Conservation (phyloP, 441 rosid genomes). For the Melastoma candidum region DNA sequence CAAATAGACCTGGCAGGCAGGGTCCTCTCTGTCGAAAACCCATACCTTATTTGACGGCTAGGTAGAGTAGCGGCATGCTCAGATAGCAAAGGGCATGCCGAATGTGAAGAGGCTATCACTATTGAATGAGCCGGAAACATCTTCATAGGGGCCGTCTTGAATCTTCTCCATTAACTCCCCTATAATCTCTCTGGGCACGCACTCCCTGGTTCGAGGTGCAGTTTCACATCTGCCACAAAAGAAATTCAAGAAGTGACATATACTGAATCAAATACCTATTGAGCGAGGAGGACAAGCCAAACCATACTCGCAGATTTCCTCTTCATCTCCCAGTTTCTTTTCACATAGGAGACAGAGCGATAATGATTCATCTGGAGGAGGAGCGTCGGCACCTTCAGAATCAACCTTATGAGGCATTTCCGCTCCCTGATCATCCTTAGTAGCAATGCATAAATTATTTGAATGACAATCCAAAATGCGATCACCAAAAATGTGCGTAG, state of each 20-base stretch:
- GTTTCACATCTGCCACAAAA: not conserved
- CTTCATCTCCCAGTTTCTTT: constrained; percentile 21
- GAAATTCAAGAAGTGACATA: not conserved
- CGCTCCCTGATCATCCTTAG: constrained; percentile 20
- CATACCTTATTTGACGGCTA: too few species aligned
- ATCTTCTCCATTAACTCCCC: constrained; percentile 22
- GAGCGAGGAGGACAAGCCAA: constrained; percentile 2
- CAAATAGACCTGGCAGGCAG: constrained; percentile 1
- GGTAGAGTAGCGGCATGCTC: constrained; percentile 6
- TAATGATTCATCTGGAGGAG: constrained; percentile 24
- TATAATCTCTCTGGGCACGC: constrained; percentile 25
- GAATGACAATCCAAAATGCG: constrained; percentile 47
- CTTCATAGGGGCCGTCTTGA: constrained; percentile 15
- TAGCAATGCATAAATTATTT: constrained; percentile 25
- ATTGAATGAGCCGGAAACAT: constrained; percentile 29
- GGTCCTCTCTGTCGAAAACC: constrained; percentile 1
- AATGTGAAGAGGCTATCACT: constrained; percentile 32
- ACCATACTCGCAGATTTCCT: constrained; percentile 28
- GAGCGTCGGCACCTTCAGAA: constrained; percentile 10
- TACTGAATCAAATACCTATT: not conserved
- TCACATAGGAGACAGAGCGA: constrained; percentile 33
- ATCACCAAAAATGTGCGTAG: constrained; percentile 44
- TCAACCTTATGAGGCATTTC: constrained; percentile 19
- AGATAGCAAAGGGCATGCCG: constrained; percentile 21
- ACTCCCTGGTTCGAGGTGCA: constrained; percentile 5